Evolutionary conservation across 1,284 basidiomycete genomes (phyloP), one percentile per base, ranked within the genome.

Genomic region (Golubevia pallescens): DNA sequence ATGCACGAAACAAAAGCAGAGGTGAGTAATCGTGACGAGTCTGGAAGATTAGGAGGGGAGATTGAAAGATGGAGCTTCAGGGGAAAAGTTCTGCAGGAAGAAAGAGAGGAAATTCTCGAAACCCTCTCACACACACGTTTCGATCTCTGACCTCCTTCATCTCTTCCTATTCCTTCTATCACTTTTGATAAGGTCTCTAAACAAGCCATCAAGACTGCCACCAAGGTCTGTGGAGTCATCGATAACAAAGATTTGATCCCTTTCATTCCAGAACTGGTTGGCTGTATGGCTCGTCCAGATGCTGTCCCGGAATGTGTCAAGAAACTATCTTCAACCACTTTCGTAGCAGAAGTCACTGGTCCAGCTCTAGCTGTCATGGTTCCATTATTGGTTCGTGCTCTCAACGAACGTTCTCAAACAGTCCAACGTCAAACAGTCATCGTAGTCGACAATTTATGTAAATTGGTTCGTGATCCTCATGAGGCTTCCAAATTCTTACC

Each of bases 1-100:
- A 96, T 99, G 95, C 94, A 97, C 86, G 96, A 99, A 87, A 98
- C 96, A 74, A 99, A 98, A 87, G 87, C 90, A 74, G 96, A 99
- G 89, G 94, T 94, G 64, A 69, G 88, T 80, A 20, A 54, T 62
- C 32, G 10, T 21, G 3, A 21, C 14, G 14, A 16, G 2, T 61
- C 6, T 20, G 8, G 20, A 23, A n/a, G n/a, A n/a, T n/a, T n/a
- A n/a, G n/a, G n/a, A n/a, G n/a, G n/a, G n/a, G n/a, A n/a, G n/a
- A n/a, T n/a, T n/a, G n/a, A n/a, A n/a, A n/a, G n/a, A n/a, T n/a
- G n/a, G n/a, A n/a, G n/a, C n/a, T n/a, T n/a, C n/a, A n/a, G n/a
- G n/a, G n/a, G n/a, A n/a, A n/a, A n/a, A n/a, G 13, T 52, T 58
- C 34, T 23, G 16, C n/a, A 57, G 58, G n/a, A 19, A 28, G 24